Base-by-base conservation (phyloP, 768 basidiomycete genomes). In the Mycena chlorophos region DNA sequence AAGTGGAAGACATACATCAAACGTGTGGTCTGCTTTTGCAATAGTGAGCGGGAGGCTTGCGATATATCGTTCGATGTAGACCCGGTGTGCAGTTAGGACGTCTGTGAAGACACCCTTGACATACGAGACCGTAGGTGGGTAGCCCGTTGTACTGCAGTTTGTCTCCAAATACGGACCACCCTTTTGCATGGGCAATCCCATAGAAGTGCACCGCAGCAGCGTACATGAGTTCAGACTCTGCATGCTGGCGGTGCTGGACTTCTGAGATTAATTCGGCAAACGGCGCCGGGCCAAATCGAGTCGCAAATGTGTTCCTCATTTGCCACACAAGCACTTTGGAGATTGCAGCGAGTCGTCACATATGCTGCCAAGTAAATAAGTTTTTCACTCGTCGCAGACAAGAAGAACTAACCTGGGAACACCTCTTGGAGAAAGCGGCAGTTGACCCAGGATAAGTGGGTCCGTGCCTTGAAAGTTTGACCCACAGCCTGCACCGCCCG, bases 361-460 rank as follows among this genome's bases (percentile, higher is more conserved):
- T 54, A 54, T 5, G 52, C 52, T 54, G 26, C 17, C 26, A 40
- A 19, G n/a, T 10, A 37, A 10, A 37, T 5, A 17, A 19, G 17
- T 17, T n/a, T 40, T 10, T 37, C 10, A 3, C 12, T 19, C 17
- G 20, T n/a, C 39, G 2, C 14, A 19, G 28, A 25, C 20, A 2
- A 22, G 4, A 1, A 26, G 16, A 38, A 42, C 3, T 8, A 31
- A 54, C 52, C 52, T 14, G 52, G 52, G 14, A 54, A 54, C 25
- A 51, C 54, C 3, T n/a, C 26, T 23, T 55, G 57, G 14, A 59
- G 43, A 39, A 40, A 49, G 5, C 30, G 61, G 61, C 1, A 59
- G 50, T 27, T 62, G 61, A 10, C 19, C 30, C 16, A 62, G 25
- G n/a, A 62, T 56, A 31, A 51, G 43, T 0, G 57, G 61, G 27